Evolutionary conservation across 345 rosid genomes (phyloP).

Genomic region (Aurinia saxatilis): DNA sequence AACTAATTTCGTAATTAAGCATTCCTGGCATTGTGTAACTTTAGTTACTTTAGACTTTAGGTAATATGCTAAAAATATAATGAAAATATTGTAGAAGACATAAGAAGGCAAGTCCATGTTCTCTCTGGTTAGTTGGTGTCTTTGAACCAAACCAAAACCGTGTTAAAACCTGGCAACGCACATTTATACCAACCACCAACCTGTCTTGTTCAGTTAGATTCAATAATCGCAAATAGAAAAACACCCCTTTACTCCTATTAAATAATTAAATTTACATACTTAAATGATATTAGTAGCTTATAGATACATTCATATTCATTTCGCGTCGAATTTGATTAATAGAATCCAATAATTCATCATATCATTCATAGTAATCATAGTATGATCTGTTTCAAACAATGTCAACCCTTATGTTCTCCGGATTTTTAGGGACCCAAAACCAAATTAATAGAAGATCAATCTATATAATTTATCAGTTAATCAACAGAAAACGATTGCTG

Average conservation of each 20-base stretch:
- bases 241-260: neutral
- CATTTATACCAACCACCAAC: slow-evolving; percentile 30
- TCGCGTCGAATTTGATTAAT: neutral
- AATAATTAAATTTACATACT: neutral
- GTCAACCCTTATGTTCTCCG: slow-evolving; percentile 6
- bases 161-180: slow-evolving; percentile 27
- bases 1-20: too few relatives aligned
- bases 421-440: neutral
- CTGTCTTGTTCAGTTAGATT: slow-evolving; percentile 20
- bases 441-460: neutral
- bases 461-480: neutral
- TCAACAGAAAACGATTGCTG: neutral
- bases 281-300: too few relatives aligned
- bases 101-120: slow-evolving; percentile 13
- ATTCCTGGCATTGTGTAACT: neutral
- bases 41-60: neutral
- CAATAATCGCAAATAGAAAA: slow-evolving; percentile 3
- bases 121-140: slow-evolving; percentile 8
- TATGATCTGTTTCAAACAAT: slow-evolving; percentile 27
- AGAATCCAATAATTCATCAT: slow-evolving; percentile 22
- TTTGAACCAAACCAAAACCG: slow-evolving; percentile 26
- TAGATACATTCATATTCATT: slow-evolving; percentile 16
- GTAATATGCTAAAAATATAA: too few relatives aligned
- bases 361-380: too few relatives aligned
- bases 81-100: slow-evolving; percentile 6